These are phyloP conservation scores for Isabelozyma pseudorhagii DNA, from an alignment of 805 yeast species.

Conservation along the genomic window DNA sequence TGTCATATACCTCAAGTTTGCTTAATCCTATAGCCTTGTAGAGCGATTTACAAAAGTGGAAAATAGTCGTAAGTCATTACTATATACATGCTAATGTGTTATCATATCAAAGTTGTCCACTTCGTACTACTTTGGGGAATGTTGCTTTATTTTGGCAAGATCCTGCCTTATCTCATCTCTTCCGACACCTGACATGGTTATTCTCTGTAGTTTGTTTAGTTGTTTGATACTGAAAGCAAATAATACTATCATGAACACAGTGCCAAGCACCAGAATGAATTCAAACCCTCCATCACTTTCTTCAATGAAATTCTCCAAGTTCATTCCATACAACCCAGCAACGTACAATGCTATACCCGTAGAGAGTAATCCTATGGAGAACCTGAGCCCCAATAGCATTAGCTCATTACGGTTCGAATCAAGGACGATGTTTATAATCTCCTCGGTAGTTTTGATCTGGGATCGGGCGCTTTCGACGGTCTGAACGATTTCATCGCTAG, in stretches of 20 bases:
- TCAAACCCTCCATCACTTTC: conserved; percentile 72
- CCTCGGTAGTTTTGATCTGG: conserved; percentile 92
- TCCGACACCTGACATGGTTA: conserved; percentile 57
- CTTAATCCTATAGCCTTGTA: too few species aligned
- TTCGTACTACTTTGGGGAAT: neutral
- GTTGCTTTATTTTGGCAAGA: neutral
- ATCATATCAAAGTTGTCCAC: too few species aligned
- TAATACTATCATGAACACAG: conserved; percentile 42
- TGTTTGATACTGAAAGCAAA: conserved; percentile 54
- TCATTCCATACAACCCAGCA: conserved; percentile 95
- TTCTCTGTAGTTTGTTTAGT: conserved; percentile 63
- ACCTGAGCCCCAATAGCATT: conserved; percentile 81
- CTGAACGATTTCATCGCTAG: conserved; percentile 92
- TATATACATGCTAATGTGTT: neutral
- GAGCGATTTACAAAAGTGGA: neutral
- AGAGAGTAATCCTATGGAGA: conserved; percentile 79
- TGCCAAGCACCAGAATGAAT: conserved; percentile 37
- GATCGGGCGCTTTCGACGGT: conserved; percentile 71
- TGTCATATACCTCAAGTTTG: too few species aligned
- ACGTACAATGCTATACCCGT: conserved; percentile 76
- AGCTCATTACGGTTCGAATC: conserved; percentile 93
- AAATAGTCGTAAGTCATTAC: neutral
- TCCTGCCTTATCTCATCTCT: conserved; percentile 3
- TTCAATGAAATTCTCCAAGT: conserved; percentile 87
- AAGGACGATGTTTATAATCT: conserved; percentile 85